Percentiles rank a stretch among this genome's conserved stretches.
phyloP scores from a whole-genome alignment of 257 asterid species.

The Ilex aquifolium region DNA sequence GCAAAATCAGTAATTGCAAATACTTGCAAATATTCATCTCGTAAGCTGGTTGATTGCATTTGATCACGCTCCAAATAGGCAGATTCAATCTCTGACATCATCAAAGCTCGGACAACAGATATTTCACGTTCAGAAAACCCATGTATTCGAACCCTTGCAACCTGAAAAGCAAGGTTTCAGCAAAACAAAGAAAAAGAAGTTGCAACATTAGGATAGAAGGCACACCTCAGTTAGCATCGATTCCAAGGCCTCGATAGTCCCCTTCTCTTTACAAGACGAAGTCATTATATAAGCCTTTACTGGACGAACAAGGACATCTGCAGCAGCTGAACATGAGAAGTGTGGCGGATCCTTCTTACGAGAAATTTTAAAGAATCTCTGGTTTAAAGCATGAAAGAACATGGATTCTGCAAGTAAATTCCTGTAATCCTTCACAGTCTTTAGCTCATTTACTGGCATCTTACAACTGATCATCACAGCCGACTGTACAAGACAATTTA shows the following conservation, averaged over 20 bases:
- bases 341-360: slow-evolving; percentile 84
- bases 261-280: slow-evolving; percentile 87
- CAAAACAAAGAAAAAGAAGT: slow-evolving; percentile 19
- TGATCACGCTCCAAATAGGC: slow-evolving; percentile 91
- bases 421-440: slow-evolving; percentile 76
- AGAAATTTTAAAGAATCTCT: slow-evolving; percentile 87
- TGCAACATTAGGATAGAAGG: slow-evolving; percentile 12
- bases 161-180: slow-evolving; percentile 52
- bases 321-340: slow-evolving; percentile 92
- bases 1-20: slow-evolving; percentile 3
- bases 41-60: slow-evolving; percentile 76
- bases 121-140: slow-evolving; percentile 95
- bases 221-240: slow-evolving; percentile 92
- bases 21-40: slow-evolving; percentile 92
- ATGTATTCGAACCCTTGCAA: slow-evolving; percentile 79
- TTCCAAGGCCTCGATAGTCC: slow-evolving; percentile 72
- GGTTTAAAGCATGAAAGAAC: slow-evolving; percentile 95
- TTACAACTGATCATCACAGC: slow-evolving; percentile 98
- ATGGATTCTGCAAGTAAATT: slow-evolving; percentile 86
- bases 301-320: slow-evolving; percentile 82
- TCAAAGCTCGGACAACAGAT: slow-evolving; percentile 66
- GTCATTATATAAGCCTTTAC: slow-evolving; percentile 83
- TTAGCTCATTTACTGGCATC: slow-evolving; percentile 64
- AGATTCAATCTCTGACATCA: slow-evolving; percentile 94
- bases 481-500: slow-evolving; percentile 50